These are phyloP conservation scores for Avena eriantha DNA, from an alignment of 176 grass and related monocot genomes.

Conservation along the genomic window DNA sequence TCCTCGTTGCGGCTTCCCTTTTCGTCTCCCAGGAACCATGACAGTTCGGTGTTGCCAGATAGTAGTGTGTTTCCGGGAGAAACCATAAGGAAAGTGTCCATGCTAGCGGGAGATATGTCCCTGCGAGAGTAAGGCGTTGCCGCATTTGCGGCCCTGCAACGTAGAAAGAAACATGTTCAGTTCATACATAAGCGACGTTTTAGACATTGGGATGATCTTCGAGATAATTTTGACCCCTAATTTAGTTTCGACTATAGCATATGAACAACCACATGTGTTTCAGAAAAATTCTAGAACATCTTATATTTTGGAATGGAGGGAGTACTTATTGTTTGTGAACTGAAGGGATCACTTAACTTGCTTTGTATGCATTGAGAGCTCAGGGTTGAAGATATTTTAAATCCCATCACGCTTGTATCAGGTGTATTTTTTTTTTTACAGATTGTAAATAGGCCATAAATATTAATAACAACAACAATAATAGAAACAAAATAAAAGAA, in stretches of 20 bases:
- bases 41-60: constrained; percentile 44
- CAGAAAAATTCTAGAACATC: too few relatives aligned
- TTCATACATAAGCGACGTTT: too few relatives aligned
- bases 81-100: constrained; percentile 33
- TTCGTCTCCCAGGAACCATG: constrained; percentile 16
- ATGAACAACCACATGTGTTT: too few relatives aligned
- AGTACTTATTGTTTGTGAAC: too few relatives aligned
- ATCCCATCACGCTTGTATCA: too few relatives aligned
- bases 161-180: constrained; percentile 23
- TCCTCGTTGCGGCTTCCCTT: constrained; percentile 16
- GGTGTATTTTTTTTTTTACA: too few relatives aligned
- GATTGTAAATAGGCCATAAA: neutral
- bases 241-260: neutral
- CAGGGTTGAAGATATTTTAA: neutral
- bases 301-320: too few relatives aligned
- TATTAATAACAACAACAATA: neutral
- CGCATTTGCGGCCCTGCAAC: constrained; percentile 48
- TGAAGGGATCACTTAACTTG: too few relatives aligned
- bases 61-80: constrained; percentile 33
- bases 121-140: constrained; percentile 45
- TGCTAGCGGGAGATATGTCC: constrained; percentile 35
- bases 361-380: neutral
- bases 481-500: neutral
- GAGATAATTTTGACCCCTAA: neutral
- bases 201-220: neutral